phyloP scores from a whole-genome alignment of 441 rosid genomes.

The Adansonia grandidieri region DNA sequence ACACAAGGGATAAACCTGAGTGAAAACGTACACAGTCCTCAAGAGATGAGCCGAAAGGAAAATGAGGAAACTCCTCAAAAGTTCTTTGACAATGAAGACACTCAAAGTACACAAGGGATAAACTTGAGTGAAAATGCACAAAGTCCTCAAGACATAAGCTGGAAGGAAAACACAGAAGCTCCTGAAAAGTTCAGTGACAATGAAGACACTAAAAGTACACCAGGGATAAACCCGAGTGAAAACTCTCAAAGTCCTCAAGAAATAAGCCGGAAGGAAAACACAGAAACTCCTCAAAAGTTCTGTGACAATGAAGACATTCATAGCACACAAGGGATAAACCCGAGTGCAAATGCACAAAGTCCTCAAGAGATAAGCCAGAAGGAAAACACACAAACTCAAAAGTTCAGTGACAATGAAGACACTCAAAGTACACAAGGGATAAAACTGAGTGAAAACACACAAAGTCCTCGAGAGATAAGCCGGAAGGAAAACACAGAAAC shows the following conservation, averaged over 20 bases:
- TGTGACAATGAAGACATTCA: background rate
- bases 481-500: background rate
- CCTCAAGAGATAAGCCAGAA: background rate
- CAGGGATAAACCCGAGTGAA: slow-evolving; percentile 4
- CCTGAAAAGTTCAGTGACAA: slow-evolving; percentile 8
- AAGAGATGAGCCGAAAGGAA: slow-evolving; percentile 15
- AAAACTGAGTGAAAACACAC: background rate
- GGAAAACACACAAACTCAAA: slow-evolving; percentile 19
- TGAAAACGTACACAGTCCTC: slow-evolving; percentile 13
- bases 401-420: no score
- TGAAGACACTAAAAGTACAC: background rate
- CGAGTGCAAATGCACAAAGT: background rate
- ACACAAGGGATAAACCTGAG: background rate
- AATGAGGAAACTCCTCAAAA: background rate
- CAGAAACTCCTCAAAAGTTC: background rate
- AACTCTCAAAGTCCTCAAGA: slow-evolving; percentile 26
- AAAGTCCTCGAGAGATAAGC: background rate
- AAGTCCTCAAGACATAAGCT: background rate
- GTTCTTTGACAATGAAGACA: background rate
- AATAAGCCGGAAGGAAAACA: background rate
- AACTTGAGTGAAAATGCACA: background rate
- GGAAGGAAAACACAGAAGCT: background rate
- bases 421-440: slow-evolving; percentile 18
- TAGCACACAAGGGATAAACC: background rate
- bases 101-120: background rate